Evolutionary conservation across 345 rosid species (phyloP).

Genomic region (Trapa bicornis): DNA sequence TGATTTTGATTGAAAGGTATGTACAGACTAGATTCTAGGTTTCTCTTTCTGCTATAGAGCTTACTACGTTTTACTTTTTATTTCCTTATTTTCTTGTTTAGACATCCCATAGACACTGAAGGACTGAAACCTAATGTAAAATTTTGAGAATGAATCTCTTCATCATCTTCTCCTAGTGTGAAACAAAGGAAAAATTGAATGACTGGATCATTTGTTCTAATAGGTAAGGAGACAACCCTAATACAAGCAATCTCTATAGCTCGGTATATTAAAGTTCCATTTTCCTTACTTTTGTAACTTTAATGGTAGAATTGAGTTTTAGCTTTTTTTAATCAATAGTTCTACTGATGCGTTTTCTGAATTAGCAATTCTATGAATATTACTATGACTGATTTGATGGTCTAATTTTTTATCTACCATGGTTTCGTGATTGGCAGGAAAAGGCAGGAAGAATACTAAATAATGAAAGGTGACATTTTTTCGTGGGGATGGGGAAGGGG

Average conservation of each 20-base stretch:
- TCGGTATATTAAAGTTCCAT: too few species aligned
- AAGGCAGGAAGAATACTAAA: neutral
- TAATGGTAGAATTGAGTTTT: neutral
- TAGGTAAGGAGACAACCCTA: too few species aligned
- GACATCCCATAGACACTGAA: neutral
- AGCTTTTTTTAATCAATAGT: neutral
- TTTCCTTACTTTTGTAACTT: neutral
- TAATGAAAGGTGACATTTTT: too few species aligned
- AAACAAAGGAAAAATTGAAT: neutral
- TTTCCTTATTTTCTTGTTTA: neutral
- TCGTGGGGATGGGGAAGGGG: neutral
- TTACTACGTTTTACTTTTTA: neutral
- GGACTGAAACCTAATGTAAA: neutral
- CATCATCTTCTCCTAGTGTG: neutral
- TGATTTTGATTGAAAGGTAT: slow-evolving; percentile 47
- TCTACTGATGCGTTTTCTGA: neutral
- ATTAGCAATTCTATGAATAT: neutral
- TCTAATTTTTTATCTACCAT: neutral
- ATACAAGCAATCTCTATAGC: too few species aligned
- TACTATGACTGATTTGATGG: neutral
- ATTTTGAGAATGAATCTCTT: neutral
- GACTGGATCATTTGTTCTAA: neutral
- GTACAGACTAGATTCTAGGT: slow-evolving; percentile 7
- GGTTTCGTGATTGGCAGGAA: neutral
- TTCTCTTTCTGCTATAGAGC: neutral